A percentile compares a stretch with the other conserved stretches of the same genome.
Evolutionary conservation across 768 basidiomycete genomes (phyloP).

Genomic region (Rhodosporidiobolus odoratus): DNA sequence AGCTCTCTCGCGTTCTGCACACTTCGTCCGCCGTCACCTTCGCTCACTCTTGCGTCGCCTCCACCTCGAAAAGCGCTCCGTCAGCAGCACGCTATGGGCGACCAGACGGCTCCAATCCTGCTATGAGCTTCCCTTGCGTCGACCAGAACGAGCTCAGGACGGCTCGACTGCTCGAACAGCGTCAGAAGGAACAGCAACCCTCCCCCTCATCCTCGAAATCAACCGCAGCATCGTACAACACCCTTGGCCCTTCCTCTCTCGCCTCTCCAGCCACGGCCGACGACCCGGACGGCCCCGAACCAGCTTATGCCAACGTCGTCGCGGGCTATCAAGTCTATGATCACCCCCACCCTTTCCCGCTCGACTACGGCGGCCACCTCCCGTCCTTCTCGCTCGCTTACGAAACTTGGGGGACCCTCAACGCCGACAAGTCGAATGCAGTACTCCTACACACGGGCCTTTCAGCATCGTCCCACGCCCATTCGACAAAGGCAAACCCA

Average conservation of each 20-base stretch:
- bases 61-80: neutral
- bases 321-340: conserved; percentile 61
- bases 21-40: neutral
- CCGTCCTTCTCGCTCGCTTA: conserved; percentile 82
- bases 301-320: conserved; percentile 38
- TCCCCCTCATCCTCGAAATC: neutral
- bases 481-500: conserved; percentile 68
- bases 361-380: conserved; percentile 60
- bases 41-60: neutral
- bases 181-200: neutral
- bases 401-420: conserved; percentile 94
- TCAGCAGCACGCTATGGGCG: neutral
- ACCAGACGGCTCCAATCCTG: conserved; percentile 38
- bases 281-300: conserved; percentile 38
- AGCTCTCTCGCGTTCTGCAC: neutral
- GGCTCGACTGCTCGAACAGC: conserved; percentile 31
- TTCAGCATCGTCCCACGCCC: conserved; percentile 91
- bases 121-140: conserved; percentile 43
- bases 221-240: conserved; percentile 29
- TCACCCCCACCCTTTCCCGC: conserved; percentile 58
- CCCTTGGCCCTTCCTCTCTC: conserved; percentile 19
- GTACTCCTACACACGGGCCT: conserved; percentile 94
- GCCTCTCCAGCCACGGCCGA: conserved; percentile 6
- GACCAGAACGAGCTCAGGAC: conserved; percentile 40
- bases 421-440: conserved; percentile 69